Evolutionary conservation across 345 rosid genomes (phyloP).

Genomic region (Lumnitzera littorea): DNA sequence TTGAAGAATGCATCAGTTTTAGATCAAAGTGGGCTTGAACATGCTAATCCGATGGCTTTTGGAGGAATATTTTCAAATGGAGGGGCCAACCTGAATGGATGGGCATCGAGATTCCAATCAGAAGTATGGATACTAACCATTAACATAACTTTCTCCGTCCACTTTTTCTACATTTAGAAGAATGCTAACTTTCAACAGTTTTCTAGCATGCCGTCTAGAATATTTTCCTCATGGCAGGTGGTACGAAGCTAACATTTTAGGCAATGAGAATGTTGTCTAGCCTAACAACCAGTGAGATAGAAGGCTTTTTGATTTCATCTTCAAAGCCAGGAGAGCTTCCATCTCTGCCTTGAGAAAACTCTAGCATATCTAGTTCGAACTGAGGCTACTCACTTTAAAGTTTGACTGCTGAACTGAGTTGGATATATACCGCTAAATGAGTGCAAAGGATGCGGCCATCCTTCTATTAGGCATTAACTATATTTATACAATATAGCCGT

Average conservation of each 20-base stretch:
- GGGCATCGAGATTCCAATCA: slow-evolving; percentile 95
- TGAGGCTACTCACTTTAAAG: too few species aligned
- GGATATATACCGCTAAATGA: too few species aligned
- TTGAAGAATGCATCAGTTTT: slow-evolving; percentile 99
- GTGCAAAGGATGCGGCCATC: too few species aligned
- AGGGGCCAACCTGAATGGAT: slow-evolving; percentile 83
- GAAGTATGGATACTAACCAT: slow-evolving; percentile 99
- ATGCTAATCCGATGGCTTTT: slow-evolving; percentile 81
- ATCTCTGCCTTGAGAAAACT: too few species aligned
- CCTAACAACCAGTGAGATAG: too few species aligned
- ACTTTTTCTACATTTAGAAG: slow-evolving; percentile 42
- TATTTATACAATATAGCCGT: too few species aligned
- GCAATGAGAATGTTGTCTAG: slow-evolving; percentile 5
- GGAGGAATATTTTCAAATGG: slow-evolving; percentile 92
- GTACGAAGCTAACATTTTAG: slow-evolving; percentile 35
- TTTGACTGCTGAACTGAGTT: too few species aligned
- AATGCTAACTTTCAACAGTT: slow-evolving; percentile 46
- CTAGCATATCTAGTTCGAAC: too few species aligned
- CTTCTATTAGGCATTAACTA: too few species aligned
- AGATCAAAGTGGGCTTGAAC: slow-evolving; percentile 96
- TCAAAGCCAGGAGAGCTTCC: too few species aligned
- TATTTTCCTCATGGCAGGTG: slow-evolving; percentile 28
- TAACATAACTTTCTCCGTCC: slow-evolving; percentile 85
- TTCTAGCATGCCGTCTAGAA: slow-evolving; percentile 22
- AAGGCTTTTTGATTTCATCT: too few species aligned